These are phyloP conservation scores for Didymella lethalis DNA, from an alignment of 2,329 filamentous ascomycete species.

Conservation along the genomic window DNA sequence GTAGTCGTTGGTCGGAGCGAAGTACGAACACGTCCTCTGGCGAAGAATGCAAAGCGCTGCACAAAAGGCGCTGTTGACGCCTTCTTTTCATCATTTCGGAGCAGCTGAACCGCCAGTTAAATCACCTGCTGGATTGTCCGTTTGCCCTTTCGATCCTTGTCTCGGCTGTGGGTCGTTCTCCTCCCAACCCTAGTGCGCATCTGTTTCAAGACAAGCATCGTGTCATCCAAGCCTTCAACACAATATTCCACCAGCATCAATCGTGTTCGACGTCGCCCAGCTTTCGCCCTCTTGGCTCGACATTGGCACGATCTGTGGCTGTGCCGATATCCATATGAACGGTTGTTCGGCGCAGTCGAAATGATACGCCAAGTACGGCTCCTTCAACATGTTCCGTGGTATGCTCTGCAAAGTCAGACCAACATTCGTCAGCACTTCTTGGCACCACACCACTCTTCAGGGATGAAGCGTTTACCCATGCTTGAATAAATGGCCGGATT, in stretches of 20 bases:
- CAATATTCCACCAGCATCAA: constrained; percentile 1
- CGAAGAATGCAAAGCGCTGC: not conserved
- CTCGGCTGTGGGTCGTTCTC: not conserved
- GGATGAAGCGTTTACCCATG: not conserved
- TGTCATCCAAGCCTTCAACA: not conserved
- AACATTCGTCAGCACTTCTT: constrained; percentile 10
- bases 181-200: not conserved
- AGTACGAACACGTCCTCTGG: not conserved
- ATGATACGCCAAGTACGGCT: not conserved
- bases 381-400: not conserved
- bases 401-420: constrained; percentile 1
- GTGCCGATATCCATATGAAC: constrained; percentile 17
- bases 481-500: not conserved
- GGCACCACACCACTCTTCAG: constrained; percentile 6
- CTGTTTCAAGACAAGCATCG: constrained; percentile 5
- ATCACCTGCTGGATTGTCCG: not conserved
- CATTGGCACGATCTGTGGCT: constrained; percentile 15
- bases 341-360: constrained; percentile 25
- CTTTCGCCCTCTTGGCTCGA: constrained; percentile 1
- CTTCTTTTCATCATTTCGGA: not conserved
- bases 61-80: too few species aligned
- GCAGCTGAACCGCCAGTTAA: not conserved
- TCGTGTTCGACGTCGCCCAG: constrained; percentile 3
- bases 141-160: not conserved
- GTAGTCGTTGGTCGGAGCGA: too few species aligned